These are phyloP conservation scores for Nicotiana obtusifolia DNA, from an alignment of 257 asterid genomes.

Conservation along the genomic window DNA sequence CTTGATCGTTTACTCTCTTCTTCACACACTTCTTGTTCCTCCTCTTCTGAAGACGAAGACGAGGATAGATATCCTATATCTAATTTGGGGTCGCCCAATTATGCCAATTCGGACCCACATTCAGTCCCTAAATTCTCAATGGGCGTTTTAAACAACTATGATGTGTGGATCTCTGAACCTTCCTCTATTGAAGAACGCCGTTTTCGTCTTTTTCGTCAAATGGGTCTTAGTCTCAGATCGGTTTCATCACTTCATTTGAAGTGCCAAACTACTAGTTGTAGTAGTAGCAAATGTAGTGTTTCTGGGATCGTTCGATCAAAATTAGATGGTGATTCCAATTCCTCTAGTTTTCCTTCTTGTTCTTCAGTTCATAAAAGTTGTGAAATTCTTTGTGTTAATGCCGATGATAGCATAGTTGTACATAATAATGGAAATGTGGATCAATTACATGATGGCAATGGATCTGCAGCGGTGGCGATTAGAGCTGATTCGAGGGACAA, in stretches of 20 bases:
- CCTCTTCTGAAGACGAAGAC: slow-evolving; percentile 7
- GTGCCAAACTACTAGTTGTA: not conserved
- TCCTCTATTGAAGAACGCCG: slow-evolving; percentile 89
- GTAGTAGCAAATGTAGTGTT: not conserved
- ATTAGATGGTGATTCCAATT: slow-evolving; percentile 45
- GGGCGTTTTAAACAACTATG: slow-evolving; percentile 51
- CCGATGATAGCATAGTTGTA: slow-evolving; percentile 20
- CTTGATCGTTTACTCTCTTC: slow-evolving; percentile 19
- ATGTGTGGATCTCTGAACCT: slow-evolving; percentile 87
- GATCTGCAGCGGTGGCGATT: slow-evolving; percentile 24
- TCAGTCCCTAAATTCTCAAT: slow-evolving; percentile 41
- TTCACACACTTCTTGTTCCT: slow-evolving; percentile 11
- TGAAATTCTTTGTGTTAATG: slow-evolving; percentile 16
- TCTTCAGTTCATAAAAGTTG: slow-evolving; percentile 1
- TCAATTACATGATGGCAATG: slow-evolving; percentile 15
- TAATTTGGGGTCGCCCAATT: slow-evolving; percentile 11
- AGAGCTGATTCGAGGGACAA: slow-evolving; percentile 9
- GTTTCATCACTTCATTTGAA: slow-evolving; percentile 22
- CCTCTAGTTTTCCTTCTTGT: not conserved
- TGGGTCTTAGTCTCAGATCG: slow-evolving; percentile 61
- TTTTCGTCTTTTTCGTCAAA: slow-evolving; percentile 55
- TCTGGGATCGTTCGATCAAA: slow-evolving; percentile 40
- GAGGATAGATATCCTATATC: slow-evolving; percentile 4
- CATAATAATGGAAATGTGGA: slow-evolving; percentile 24
- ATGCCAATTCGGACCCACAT: slow-evolving; percentile 7